Evolutionary conservation across 129 eudicot species (phyloP), one percentile per base, ranked within the genome.

Genomic region (Scalesia atractyloides): DNA sequence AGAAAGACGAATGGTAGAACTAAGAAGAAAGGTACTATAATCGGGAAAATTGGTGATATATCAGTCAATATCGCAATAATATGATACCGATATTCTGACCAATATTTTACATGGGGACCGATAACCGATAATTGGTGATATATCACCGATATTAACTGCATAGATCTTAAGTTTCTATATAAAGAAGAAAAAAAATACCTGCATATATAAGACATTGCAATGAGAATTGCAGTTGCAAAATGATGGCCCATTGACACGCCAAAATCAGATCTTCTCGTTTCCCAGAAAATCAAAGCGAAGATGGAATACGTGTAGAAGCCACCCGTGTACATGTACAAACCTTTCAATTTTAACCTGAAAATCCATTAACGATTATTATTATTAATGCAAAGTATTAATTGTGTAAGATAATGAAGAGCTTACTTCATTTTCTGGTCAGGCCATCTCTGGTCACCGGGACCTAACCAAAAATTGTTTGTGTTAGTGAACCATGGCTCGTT

Each of bases 241-340:
- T 89, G 98, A 80, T 92, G 98, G n/a, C 96, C 81, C 98, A 92
- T 92, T n/a, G 98, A 92, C 63, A 89, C 98, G 58, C 95, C 95
- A 85, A 92, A 92, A 71, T 92, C 98, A 37, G 98, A 89, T 51
- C 98, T 87, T 77, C 95, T 92, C 63, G 98, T 92, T 80, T 92
- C 98, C 98, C 98, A 92, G 69, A 87, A 92, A 65, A 92, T 80
- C 69, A 92, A 86, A 30, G 98, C 98, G 80, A 92, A 92, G 63
- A 92, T 92, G 52, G 98, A 92, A 69, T 92, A 92, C 4, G 89
- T 79, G 66, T 92, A 92, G 83, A 92, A 92, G 64, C 98, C 98
- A 18, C 95, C 98, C 20, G 82, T 67, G 76, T 81, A 92, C 96
- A 92, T 89, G 59, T 92, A 92, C 20, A 92, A 66, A 49, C 85